Conservation (phyloP, 306 rosid genomes). For the Vigna mungo region DNA sequence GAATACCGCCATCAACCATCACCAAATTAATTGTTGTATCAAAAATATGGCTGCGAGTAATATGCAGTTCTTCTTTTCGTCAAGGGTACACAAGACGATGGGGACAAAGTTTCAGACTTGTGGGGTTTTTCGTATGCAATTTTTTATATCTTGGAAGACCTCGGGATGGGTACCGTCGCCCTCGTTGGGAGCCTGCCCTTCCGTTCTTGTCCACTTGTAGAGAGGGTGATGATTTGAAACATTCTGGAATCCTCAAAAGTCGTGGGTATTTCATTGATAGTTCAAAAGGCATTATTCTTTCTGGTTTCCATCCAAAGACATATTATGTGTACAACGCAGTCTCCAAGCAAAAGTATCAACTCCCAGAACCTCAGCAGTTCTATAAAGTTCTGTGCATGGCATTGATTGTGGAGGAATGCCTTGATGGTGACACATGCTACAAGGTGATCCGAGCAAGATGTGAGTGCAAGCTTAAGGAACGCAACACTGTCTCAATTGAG, state of each 20-base stretch:
- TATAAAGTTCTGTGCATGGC: slow-evolving; percentile 72
- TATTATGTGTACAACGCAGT: slow-evolving; percentile 65
- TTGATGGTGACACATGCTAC: slow-evolving; percentile 49
- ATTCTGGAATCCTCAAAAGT: slow-evolving; percentile 61
- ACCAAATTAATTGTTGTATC: slow-evolving; percentile 58
- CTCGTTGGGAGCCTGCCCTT: slow-evolving; percentile 72
- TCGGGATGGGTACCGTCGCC: slow-evolving; percentile 62
- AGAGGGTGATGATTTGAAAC: slow-evolving; percentile 76
- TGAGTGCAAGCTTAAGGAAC: slow-evolving; percentile 62
- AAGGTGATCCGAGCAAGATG: slow-evolving; percentile 81
- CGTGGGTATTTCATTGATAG: slow-evolving; percentile 76
- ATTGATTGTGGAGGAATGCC: slow-evolving; percentile 58
- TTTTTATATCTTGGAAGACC: slow-evolving; percentile 68
- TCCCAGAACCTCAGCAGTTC: slow-evolving; percentile 75
- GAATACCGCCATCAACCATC: slow-evolving; percentile 65
- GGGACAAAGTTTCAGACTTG: slow-evolving; percentile 59
- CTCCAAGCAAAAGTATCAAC: slow-evolving; percentile 55
- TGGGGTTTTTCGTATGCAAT: slow-evolving; percentile 80
- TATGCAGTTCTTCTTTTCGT: slow-evolving; percentile 65
- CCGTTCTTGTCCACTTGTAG: slow-evolving; percentile 71
- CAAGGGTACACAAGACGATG: slow-evolving; percentile 54
- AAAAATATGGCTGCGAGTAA: slow-evolving; percentile 69
- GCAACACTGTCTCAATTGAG: slow-evolving; percentile 73
- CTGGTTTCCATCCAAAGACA: slow-evolving; percentile 73
- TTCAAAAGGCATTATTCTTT: slow-evolving; percentile 70